Evolutionary conservation across 2,329 filamentous ascomycete species (phyloP).

Genomic region (Talaromyces sp.): DNA sequence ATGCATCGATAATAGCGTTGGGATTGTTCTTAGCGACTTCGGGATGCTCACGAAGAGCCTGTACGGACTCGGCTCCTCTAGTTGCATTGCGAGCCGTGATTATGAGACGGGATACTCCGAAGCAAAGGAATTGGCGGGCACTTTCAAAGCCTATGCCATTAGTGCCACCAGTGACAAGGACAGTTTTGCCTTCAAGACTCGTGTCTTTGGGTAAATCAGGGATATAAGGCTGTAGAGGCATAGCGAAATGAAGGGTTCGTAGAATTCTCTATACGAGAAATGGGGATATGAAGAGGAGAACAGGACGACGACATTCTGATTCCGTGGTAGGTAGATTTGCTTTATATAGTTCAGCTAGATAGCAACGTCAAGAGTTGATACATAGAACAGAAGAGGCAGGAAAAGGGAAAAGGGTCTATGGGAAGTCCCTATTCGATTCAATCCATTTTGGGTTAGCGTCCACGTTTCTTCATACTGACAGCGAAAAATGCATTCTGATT

Average conservation of each 20-base stretch:
- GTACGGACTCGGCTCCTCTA: constrained; percentile 40
- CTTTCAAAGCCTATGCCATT: constrained; percentile 46
- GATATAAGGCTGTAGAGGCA: constrained; percentile 3
- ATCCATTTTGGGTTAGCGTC: background rate
- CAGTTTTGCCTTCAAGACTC: constrained; percentile 30
- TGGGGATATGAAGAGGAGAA: background rate
- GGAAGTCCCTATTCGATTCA: background rate
- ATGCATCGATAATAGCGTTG: constrained; percentile 41
- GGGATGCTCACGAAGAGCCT: constrained; percentile 11
- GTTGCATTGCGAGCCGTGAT: constrained; percentile 42
- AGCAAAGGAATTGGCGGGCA: constrained; percentile 36
- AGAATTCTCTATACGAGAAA: background rate
- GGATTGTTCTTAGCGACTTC: constrained; percentile 32
- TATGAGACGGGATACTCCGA: constrained; percentile 41
- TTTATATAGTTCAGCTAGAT: background rate
- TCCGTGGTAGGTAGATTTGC: background rate
- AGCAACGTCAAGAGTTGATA: too few species aligned
- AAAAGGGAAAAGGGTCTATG: background rate
- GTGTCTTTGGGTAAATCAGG: background rate
- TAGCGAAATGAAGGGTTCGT: background rate
- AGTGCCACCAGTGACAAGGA: constrained; percentile 49
- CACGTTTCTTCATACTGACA: background rate
- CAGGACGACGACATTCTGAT: background rate
- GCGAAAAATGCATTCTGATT: background rate
- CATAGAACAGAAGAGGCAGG: background rate